phyloP scores from a whole-genome alignment of 805 yeast genomes.

The Barnettozyma botsteinii region DNA sequence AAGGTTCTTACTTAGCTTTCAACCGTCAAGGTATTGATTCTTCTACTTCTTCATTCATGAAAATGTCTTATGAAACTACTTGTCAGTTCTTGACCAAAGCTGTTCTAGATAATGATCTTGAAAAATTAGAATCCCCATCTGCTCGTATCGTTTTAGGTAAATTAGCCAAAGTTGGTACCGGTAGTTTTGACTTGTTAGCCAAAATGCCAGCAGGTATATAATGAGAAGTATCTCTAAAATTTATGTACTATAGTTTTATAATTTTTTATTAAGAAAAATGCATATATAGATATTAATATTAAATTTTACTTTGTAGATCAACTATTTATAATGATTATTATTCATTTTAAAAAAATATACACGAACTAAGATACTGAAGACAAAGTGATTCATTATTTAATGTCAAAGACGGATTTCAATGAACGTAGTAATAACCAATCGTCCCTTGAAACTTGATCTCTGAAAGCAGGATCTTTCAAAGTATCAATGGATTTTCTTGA shows the following conservation, averaged over 20 bases:
- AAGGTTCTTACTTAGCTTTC: slow-evolving; percentile 93
- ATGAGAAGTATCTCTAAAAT: background rate
- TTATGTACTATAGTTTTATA: slow-evolving; percentile 2
- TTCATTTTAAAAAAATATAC: background rate
- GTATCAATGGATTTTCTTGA: slow-evolving; percentile 89
- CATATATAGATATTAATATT: background rate
- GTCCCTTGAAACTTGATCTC: slow-evolving; percentile 88
- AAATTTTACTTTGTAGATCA: background rate
- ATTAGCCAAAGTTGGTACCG: slow-evolving; percentile 89
- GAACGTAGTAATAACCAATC: slow-evolving; percentile 93
- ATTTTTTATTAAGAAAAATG: background rate
- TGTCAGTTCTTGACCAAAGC: slow-evolving; percentile 96
- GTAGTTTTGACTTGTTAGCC: slow-evolving; percentile 75
- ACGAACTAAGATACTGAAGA: slow-evolving; percentile 1
- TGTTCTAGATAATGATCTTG: slow-evolving; percentile 86
- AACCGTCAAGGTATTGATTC: slow-evolving; percentile 98
- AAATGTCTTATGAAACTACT: slow-evolving; percentile 98
- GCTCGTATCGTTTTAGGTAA: slow-evolving; percentile 92
- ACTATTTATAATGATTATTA: background rate
- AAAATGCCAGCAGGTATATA: slow-evolving; percentile 27
- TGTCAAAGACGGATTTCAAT: slow-evolving; percentile 83
- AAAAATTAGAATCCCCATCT: slow-evolving; percentile 84
- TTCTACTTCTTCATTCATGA: slow-evolving; percentile 91
- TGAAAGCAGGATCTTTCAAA: slow-evolving; percentile 97
- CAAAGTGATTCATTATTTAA: slow-evolving; percentile 32